These are phyloP conservation scores for Arachnopeziza araneosa DNA, from an alignment of 2,329 filamentous ascomycete species.

Conservation along the genomic window DNA sequence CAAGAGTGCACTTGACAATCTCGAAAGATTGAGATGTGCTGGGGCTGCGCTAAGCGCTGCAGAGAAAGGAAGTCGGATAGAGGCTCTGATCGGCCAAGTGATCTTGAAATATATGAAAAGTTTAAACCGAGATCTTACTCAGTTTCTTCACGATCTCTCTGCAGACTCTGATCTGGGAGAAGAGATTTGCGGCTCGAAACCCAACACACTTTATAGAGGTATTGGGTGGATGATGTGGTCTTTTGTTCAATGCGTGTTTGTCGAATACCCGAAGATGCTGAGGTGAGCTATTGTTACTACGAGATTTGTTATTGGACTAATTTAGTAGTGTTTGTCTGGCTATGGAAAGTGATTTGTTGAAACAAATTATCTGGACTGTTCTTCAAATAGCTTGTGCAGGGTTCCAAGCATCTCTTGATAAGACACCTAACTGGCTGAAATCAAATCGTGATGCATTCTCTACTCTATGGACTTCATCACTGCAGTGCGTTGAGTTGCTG, in stretches of 20 bases:
- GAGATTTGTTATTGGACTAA: not conserved
- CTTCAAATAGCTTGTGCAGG: constrained; percentile 26
- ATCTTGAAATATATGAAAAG: constrained; percentile 14
- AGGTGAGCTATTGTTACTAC: constrained; percentile 15
- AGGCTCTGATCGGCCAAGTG: constrained; percentile 7
- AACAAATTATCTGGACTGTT: constrained; percentile 20
- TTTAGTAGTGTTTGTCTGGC: constrained; percentile 19
- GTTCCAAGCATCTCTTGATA: not conserved
- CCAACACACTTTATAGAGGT: constrained; percentile 13
- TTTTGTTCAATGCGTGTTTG: constrained; percentile 19
- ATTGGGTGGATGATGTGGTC: constrained; percentile 21
- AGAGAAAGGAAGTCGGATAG: constrained; percentile 10
- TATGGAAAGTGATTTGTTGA: constrained; percentile 10
- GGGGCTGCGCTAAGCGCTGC: constrained; percentile 24
- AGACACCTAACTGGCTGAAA: constrained; percentile 6
- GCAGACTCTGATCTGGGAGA: constrained; percentile 1
- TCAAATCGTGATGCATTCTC: constrained; percentile 17
- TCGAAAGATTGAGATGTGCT: constrained; percentile 22
- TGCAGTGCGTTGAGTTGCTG: constrained; percentile 22
- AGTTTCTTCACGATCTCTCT: constrained; percentile 8
- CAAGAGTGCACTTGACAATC: constrained; percentile 12
- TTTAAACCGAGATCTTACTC: constrained; percentile 11
- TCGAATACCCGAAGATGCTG: constrained; percentile 25
- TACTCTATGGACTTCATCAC: constrained; percentile 20
- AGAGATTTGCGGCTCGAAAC: constrained; percentile 4